Evolutionary conservation across 1,284 basidiomycete species (phyloP).

Genomic region (Apiotrichum laibachii): DNA sequence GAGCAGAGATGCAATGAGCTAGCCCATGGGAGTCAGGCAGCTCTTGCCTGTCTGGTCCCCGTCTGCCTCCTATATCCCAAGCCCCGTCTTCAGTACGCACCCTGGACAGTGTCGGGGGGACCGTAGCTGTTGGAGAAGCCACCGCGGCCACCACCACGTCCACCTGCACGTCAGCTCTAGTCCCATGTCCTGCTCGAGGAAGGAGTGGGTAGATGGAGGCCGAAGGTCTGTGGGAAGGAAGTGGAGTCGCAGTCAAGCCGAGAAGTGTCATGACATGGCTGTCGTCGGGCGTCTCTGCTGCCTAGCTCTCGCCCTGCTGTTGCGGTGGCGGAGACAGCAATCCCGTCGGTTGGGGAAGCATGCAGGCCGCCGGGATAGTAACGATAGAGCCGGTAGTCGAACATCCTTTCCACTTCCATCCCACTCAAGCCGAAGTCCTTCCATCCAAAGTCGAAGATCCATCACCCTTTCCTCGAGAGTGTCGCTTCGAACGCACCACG

Average conservation of each 20-base stretch:
- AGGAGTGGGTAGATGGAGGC: neutral
- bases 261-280: no score
- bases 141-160: slow-evolving; percentile 41
- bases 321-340: neutral
- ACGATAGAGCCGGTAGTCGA: no score
- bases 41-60: neutral
- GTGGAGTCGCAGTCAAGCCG: neutral
- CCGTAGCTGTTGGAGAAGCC: slow-evolving; percentile 69
- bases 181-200: neutral
- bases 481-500: slow-evolving; percentile 32
- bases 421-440: neutral
- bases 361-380: no score
- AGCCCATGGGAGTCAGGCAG: neutral
- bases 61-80: neutral
- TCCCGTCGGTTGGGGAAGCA: no score
- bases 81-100: slow-evolving; percentile 52
- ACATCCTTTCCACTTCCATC: neutral
- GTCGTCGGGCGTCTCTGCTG: neutral
- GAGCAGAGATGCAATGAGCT: no score
- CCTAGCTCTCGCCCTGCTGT: no score
- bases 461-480: neutral
- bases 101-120: slow-evolving; percentile 79
- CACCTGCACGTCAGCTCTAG: slow-evolving; percentile 9
- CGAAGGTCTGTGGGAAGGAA: neutral
- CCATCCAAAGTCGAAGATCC: neutral